Percentiles rank a stretch among this genome's conserved stretches.
These are phyloP conservation scores for Globisporangium acanthophoron DNA, from an alignment of 352 stramenopile genomes.

Conservation along the genomic window DNA sequence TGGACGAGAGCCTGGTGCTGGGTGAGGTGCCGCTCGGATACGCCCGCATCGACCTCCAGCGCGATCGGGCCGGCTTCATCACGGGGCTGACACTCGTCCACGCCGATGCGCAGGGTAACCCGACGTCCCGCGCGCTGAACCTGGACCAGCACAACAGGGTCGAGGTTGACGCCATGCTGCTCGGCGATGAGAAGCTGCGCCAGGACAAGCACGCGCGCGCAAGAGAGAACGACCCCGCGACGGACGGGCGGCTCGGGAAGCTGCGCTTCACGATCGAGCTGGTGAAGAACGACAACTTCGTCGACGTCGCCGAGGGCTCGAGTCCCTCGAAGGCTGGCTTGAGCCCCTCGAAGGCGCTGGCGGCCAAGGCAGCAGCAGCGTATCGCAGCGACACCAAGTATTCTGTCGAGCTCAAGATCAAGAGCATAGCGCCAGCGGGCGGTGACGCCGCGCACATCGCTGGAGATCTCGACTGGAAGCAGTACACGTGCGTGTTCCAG, in stretches of 20 bases:
- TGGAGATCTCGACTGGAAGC: slow-evolving; percentile 22
- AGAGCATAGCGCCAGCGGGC: slow-evolving; percentile 11
- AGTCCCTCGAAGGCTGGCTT: slow-evolving; percentile 11
- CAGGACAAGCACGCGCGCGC: slow-evolving; percentile 25
- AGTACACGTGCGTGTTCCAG: slow-evolving; percentile 41
- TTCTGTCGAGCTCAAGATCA: slow-evolving; percentile 41
- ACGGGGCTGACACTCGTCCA: slow-evolving; percentile 41
- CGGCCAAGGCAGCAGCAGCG: neutral
- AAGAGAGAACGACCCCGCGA: slow-evolving; percentile 29
- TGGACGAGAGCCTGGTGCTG: slow-evolving; percentile 46
- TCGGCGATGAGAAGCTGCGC: slow-evolving; percentile 28
- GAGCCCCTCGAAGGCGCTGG: too few relatives aligned
- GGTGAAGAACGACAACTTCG: slow-evolving; percentile 53
- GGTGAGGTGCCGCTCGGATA: slow-evolving; percentile 50
- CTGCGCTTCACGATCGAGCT: slow-evolving; percentile 50
- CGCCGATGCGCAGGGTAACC: slow-evolving; percentile 29
- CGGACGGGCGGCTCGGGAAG: slow-evolving; percentile 46
- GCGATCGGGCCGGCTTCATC: slow-evolving; percentile 40
- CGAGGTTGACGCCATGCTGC: slow-evolving; percentile 47
- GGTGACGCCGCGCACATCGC: neutral
- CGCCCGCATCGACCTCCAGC: slow-evolving; percentile 49
- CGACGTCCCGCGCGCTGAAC: slow-evolving; percentile 22
- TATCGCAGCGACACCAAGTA: slow-evolving; percentile 35
- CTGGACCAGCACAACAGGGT: slow-evolving; percentile 32
- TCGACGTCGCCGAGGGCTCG: slow-evolving; percentile 20